These are phyloP conservation scores for Cladophialophora chaetospira DNA, from an alignment of 2,329 filamentous ascomycete species.

Conservation along the genomic window DNA sequence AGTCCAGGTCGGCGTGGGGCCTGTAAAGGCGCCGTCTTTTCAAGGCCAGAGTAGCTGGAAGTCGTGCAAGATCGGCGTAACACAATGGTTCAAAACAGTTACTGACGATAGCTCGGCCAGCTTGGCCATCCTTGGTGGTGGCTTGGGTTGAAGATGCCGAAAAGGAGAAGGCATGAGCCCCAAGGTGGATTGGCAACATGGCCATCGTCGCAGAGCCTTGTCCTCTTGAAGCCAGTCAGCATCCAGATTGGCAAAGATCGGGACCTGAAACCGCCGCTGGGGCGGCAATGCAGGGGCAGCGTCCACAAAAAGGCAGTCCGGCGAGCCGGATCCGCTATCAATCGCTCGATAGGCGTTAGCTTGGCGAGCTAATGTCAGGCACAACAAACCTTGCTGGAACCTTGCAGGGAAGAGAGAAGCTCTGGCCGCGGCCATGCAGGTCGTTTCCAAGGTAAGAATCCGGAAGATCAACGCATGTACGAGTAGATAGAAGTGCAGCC, in stretches of 20 bases:
- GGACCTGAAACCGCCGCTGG: conserved; percentile 5
- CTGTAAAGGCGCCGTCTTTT: conserved; percentile 16
- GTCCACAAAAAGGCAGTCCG: neutral
- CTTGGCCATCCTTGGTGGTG: conserved; percentile 2
- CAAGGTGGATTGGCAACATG: conserved; percentile 1
- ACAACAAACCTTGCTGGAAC: neutral
- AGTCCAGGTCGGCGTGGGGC: neutral
- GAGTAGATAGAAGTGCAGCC: no score
- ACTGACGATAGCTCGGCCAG: neutral
- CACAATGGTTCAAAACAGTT: neutral
- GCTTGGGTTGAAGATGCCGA: neutral
- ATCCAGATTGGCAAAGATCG: conserved; percentile 6
- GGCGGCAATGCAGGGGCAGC: conserved; percentile 13
- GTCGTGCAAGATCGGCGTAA: neutral
- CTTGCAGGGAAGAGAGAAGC: neutral
- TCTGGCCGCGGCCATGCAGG: no score
- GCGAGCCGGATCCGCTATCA: neutral
- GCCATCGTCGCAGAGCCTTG: conserved; percentile 21
- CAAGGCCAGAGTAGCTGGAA: neutral
- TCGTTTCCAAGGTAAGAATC: no score
- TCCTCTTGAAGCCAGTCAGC: conserved; percentile 10
- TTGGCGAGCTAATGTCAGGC: conserved; percentile 1
- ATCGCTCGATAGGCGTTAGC: conserved; percentile 3
- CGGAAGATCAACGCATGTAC: no score
- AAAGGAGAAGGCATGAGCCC: conserved; percentile 2